Conservation (phyloP, 2,329 filamentous ascomycete species). For the Fusarium sp. region DNA sequence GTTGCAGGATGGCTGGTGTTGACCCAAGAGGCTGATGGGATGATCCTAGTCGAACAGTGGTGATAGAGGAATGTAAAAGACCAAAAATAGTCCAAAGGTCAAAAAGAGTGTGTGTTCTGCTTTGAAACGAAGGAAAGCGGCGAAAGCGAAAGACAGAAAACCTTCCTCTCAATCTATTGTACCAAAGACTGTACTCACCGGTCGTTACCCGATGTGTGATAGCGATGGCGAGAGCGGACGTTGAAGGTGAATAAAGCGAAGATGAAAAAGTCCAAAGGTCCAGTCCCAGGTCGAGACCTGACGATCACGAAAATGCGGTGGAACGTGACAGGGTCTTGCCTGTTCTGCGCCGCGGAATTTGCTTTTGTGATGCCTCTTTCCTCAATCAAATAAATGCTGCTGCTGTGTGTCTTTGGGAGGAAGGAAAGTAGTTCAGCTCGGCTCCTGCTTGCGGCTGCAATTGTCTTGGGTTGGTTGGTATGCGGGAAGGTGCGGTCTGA, state of each 20-base stretch:
- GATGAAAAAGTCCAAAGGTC: conserved; percentile 11
- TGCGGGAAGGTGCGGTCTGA: conserved; percentile 28
- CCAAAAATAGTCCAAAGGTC: neutral
- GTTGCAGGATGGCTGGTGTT: neutral
- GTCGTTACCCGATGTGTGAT: conserved; percentile 22
- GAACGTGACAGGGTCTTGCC: conserved; percentile 33
- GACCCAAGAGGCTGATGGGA: neutral
- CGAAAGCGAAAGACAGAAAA: neutral
- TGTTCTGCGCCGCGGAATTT: conserved; percentile 19
- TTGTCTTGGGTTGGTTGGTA: conserved; percentile 14
- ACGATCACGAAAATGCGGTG: conserved; percentile 39
- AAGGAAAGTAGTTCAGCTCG: neutral
- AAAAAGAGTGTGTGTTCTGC: neutral
- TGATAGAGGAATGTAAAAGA: neutral
- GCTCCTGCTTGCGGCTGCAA: conserved; percentile 8
- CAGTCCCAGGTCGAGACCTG: conserved; percentile 18
- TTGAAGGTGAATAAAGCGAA: conserved; percentile 22
- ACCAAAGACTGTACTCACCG: conserved; percentile 24
- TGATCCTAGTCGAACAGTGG: neutral
- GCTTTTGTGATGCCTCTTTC: conserved; percentile 21
- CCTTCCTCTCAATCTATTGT: neutral
- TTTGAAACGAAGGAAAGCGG: neutral
- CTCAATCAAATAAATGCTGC: neutral
- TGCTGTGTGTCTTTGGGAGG: neutral
- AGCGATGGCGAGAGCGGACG: conserved; percentile 26